Conservation (phyloP, 805 yeast species). For the Nematodospora valgi region DNA sequence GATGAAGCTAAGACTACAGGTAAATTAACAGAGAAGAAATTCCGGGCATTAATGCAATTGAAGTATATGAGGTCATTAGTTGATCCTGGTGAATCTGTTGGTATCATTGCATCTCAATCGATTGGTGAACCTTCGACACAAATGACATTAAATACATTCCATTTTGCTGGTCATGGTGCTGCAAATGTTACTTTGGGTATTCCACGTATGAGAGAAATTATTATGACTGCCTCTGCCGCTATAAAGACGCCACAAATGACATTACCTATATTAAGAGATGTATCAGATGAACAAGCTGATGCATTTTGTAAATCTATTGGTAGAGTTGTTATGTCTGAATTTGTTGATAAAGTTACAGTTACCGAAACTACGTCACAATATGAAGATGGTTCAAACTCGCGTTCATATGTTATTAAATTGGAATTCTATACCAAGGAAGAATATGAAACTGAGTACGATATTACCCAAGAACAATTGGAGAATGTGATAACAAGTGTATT, state of each 20-base stretch:
- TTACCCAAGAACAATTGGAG: constrained; percentile 76
- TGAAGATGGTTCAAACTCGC: constrained; percentile 45
- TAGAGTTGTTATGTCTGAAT: constrained; percentile 79
- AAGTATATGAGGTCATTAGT: constrained; percentile 95
- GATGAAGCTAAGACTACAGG: constrained; percentile 40
- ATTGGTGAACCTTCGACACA: constrained; percentile 99
- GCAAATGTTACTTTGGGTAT: constrained; percentile 99
- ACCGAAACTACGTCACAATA: constrained; percentile 81
- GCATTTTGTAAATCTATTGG: constrained; percentile 90
- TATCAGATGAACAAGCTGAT: constrained; percentile 83
- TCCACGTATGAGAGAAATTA: constrained; percentile 99
- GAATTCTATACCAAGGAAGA: constrained; percentile 73
- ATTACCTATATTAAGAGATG: constrained; percentile 76
- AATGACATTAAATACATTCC: constrained; percentile 96
- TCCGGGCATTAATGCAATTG: constrained; percentile 95
- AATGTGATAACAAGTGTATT: constrained; percentile 60
- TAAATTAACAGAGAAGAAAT: constrained; percentile 70
- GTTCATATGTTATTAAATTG: constrained; percentile 74
- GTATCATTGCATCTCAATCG: constrained; percentile 96
- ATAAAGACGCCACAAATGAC: constrained; percentile 99
- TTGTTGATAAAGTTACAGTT: constrained; percentile 79
- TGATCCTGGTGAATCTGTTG: constrained; percentile 97
- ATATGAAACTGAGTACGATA: constrained; percentile 85
- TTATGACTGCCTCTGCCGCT: constrained; percentile 95
- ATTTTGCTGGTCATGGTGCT: constrained; percentile 99